Percentiles rank a stretch among this genome's conserved stretches.
Conservation (phyloP, 169 alveolate species). For the Babesia bovis region DNA sequence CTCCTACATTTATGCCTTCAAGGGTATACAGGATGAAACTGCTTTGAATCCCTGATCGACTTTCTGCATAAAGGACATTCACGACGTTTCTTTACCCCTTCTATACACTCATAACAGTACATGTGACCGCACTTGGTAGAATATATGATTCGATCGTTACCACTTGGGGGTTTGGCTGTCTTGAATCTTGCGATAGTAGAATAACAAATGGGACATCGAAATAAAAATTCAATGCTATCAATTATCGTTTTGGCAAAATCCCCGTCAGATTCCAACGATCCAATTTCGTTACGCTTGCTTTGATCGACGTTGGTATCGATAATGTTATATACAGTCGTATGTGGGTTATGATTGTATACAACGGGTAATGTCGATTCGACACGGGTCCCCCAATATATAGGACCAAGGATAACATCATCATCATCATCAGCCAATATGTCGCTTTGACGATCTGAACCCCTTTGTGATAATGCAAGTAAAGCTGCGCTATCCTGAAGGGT, state of each 20-base stretch:
- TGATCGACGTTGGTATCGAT: too few species aligned
- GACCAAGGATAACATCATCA: constrained; percentile 59
- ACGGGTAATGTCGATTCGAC: constrained; percentile 9
- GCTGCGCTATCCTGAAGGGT: too few species aligned
- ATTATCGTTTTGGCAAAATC: background rate
- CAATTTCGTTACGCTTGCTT: constrained; percentile 1
- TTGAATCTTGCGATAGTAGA: constrained; percentile 64
- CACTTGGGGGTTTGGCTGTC: constrained; percentile 57
- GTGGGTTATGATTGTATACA: constrained; percentile 28
- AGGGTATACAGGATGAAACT: constrained; percentile 58
- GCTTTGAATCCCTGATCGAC: constrained; percentile 52
- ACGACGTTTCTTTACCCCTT: constrained; percentile 41
- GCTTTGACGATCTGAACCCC: too few species aligned
- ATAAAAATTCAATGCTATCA: constrained; percentile 58
- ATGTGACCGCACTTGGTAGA: constrained; percentile 70
- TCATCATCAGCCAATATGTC: too few species aligned
- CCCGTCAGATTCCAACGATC: too few species aligned
- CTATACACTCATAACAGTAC: constrained; percentile 66
- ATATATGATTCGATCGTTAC: constrained; percentile 58
- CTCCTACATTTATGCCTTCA: too few species aligned
- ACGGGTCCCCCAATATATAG: constrained; percentile 50
- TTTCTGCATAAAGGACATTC: constrained; percentile 69
- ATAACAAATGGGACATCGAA: constrained; percentile 68
- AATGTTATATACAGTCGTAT: constrained; percentile 40
- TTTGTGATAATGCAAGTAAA: too few species aligned